These are phyloP conservation scores for Aspergillus neoniger DNA, from an alignment of 2,329 filamentous ascomycete species.

Conservation along the genomic window DNA sequence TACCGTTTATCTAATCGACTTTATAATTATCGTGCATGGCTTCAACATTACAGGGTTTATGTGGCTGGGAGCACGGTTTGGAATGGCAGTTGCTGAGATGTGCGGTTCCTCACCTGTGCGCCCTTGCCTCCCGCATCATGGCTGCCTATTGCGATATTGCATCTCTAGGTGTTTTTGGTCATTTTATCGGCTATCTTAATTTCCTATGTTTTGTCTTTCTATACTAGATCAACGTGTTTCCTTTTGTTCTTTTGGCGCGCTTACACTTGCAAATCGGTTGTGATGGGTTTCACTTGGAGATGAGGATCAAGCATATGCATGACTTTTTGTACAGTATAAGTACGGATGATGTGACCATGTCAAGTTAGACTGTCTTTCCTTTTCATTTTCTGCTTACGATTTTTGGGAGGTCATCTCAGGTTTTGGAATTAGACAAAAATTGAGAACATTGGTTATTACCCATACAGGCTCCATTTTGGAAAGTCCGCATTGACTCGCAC, in stretches of 20 bases:
- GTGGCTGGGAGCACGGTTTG: slow-evolving; percentile 5
- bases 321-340: slow-evolving; percentile 24
- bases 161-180: slow-evolving; percentile 21
- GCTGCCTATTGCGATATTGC: slow-evolving; percentile 15
- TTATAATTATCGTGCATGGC: slow-evolving; percentile 17
- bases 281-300: neutral
- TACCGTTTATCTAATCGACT: slow-evolving; percentile 21
- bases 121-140: neutral
- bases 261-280: slow-evolving; percentile 18
- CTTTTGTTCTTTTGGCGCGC: slow-evolving; percentile 10
- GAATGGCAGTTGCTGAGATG: slow-evolving; percentile 1
- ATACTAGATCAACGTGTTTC: slow-evolving; percentile 9
- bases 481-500: neutral
- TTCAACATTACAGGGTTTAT: slow-evolving; percentile 10
- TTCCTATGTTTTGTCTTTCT: slow-evolving; percentile 4
- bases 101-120: neutral
- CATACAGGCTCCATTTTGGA: neutral
- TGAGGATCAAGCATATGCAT: slow-evolving; percentile 13
- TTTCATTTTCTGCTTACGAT: neutral
- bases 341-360: slow-evolving; percentile 26
- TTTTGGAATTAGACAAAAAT: slow-evolving; percentile 1
- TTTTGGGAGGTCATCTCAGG: neutral
- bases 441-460: neutral
- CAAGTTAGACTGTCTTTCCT: slow-evolving; percentile 19
- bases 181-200: slow-evolving; percentile 7